Percentiles rank a stretch among this genome's conserved stretches.
Conservation (phyloP, 805 yeast genomes). For the Schizosaccharomyces japonicus region DNA sequence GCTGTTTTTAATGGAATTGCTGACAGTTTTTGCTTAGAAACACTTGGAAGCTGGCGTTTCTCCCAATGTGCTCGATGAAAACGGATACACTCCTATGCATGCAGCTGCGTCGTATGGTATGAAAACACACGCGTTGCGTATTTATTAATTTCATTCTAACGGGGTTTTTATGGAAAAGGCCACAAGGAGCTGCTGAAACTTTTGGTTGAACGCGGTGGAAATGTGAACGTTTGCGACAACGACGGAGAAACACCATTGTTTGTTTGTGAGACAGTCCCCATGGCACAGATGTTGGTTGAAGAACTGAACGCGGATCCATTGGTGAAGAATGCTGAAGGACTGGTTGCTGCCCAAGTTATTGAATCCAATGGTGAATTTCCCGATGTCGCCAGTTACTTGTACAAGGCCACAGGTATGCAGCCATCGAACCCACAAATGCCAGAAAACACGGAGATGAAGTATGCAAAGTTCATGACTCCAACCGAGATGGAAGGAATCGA, state of each 20-base stretch:
- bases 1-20: neutral
- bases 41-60: constrained; percentile 11
- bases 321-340: neutral
- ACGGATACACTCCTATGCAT: constrained; percentile 91
- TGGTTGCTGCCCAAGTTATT: constrained; percentile 1
- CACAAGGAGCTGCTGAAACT: constrained; percentile 18
- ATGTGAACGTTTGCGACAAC: constrained; percentile 54
- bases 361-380: neutral
- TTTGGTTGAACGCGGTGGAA: constrained; percentile 35
- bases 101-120: constrained; percentile 76
- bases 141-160: neutral
- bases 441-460: constrained; percentile 6
- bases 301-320: neutral
- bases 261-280: constrained; percentile 48
- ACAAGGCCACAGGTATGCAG: constrained; percentile 1
- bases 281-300: constrained; percentile 45
- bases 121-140: neutral
- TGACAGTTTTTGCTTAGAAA: neutral
- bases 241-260: constrained; percentile 95
- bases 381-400: neutral
- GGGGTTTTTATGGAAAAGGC: neutral
- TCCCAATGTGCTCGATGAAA: constrained; percentile 61
- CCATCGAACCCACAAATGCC: constrained; percentile 4
- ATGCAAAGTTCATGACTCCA: neutral
- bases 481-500: constrained; percentile 3